A percentile compares a stretch with the other conserved stretches of the same genome.
Evolutionary conservation across 805 yeast species (phyloP).

Genomic region (Pichia exigua): DNA sequence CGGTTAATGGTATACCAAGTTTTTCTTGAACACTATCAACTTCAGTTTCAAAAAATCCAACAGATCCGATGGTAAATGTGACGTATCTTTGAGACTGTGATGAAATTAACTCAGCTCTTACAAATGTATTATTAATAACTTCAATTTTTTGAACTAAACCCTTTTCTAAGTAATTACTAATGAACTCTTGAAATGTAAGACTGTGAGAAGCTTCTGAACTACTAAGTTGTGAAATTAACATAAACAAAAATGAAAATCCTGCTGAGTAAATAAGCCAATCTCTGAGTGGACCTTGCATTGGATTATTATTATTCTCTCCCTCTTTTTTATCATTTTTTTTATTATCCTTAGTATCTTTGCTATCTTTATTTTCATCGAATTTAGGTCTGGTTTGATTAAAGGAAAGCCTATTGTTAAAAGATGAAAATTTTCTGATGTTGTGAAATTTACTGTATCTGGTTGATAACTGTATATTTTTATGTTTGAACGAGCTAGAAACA

Average conservation of each 20-base stretch:
- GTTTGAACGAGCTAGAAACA: background rate
- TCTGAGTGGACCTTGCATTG: conserved; percentile 13
- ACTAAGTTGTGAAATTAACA: conserved; percentile 8
- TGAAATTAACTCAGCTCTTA: conserved; percentile 47
- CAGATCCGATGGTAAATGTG: conserved; percentile 80
- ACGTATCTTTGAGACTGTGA: conserved; percentile 23
- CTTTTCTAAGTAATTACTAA: conserved; percentile 62
- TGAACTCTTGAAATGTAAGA: conserved; percentile 89
- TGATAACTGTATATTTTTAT: background rate
- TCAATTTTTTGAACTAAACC: conserved; percentile 67
- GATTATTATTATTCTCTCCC: conserved; percentile 10
- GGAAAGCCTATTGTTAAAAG: conserved; percentile 9
- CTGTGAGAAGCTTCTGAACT: conserved; percentile 25
- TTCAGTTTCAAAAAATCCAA: conserved; percentile 79
- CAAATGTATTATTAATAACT: conserved; percentile 72
- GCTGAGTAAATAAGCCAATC: conserved; percentile 25
- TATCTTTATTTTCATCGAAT: conserved; percentile 6
- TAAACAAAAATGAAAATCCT: conserved; percentile 18
- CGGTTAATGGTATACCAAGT: conserved; percentile 48
- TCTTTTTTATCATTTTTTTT: conserved; percentile 6
- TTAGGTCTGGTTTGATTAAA: conserved; percentile 11
- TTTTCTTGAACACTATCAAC: conserved; percentile 70
- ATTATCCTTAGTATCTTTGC: background rate
- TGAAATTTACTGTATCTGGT: background rate
- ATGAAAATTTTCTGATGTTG: conserved; percentile 10